A percentile compares a stretch with the other conserved stretches of the same genome.
Evolutionary conservation across 179 eudicot species (phyloP).

Genomic region (Pouteria campechiana): DNA sequence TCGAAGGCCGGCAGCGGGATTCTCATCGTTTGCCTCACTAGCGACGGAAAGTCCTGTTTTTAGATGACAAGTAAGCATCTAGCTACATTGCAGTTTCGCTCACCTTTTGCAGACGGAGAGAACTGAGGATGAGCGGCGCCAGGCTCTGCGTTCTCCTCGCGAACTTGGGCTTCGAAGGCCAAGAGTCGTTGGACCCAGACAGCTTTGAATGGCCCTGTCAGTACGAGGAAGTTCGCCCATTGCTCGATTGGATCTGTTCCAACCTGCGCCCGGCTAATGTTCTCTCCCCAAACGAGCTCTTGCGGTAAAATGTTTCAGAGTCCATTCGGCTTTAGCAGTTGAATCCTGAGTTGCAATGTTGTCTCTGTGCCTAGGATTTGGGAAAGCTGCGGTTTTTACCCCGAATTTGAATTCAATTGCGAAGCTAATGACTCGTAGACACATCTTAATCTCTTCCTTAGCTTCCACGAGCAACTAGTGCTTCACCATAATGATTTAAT

Average conservation of each 20-base stretch:
- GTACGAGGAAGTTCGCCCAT: conserved; percentile 86
- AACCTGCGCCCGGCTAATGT: conserved; percentile 90
- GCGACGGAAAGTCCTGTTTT: too few species aligned
- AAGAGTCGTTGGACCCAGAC: conserved; percentile 61
- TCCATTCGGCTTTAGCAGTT: not conserved
- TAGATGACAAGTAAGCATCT: too few species aligned
- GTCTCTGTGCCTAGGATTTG: not conserved
- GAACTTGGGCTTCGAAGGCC: conserved; percentile 72
- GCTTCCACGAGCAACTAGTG: too few species aligned
- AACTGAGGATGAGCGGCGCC: conserved; percentile 88
- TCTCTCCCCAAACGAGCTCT: conserved; percentile 70
- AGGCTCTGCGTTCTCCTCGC: conserved; percentile 50
- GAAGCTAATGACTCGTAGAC: not conserved
- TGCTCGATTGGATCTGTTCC: conserved; percentile 90
- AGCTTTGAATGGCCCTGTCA: conserved; percentile 99
- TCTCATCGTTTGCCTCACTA: too few species aligned
- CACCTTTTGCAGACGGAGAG: too few species aligned
- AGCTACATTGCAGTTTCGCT: too few species aligned
- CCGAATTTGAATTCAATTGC: not conserved
- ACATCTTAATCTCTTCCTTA: not conserved
- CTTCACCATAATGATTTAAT: too few species aligned
- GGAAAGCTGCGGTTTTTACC: not conserved
- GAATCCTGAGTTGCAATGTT: not conserved
- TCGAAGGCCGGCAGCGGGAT: too few species aligned
- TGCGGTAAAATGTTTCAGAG: conserved; percentile 53